These are phyloP conservation scores for Globisporangium ultimum DNA, from an alignment of 352 stramenopile species.

Conservation along the genomic window DNA sequence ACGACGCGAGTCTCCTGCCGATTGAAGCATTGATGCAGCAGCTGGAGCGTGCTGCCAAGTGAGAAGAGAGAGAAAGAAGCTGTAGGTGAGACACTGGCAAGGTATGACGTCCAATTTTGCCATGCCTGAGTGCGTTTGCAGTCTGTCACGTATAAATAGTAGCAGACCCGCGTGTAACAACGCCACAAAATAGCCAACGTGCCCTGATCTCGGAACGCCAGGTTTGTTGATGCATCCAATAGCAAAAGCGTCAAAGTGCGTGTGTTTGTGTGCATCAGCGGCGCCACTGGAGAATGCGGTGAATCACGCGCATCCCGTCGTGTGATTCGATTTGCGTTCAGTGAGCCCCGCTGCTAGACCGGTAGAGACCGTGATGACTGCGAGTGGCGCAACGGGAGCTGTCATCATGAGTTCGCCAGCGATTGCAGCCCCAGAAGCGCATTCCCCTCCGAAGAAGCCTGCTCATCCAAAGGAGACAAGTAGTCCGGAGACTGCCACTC, in stretches of 20 bases:
- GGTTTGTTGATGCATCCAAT: too few relatives aligned
- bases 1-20: slow-evolving; percentile 51
- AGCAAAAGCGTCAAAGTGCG: too few relatives aligned
- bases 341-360: too few relatives aligned
- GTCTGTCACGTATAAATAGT: not conserved
- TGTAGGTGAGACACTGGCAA: not conserved
- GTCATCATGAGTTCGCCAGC: slow-evolving; percentile 4
- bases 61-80: not conserved
- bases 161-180: not conserved
- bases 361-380: not conserved
- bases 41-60: slow-evolving; percentile 22
- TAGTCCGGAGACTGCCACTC: not conserved
- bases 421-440: not conserved
- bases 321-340: too few relatives aligned
- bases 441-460: slow-evolving; percentile 8
- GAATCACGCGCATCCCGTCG: not conserved
- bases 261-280: too few relatives aligned
- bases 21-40: slow-evolving; percentile 49
- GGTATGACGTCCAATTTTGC: too few relatives aligned
- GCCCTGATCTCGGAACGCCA: not conserved
- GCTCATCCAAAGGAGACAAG: not conserved
- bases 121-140: too few relatives aligned
- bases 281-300: not conserved
- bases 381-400: slow-evolving; percentile 3
- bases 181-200: not conserved